phyloP scores from a whole-genome alignment of 2,329 filamentous ascomycete genomes.

The Fusarium sarcochroum region DNA sequence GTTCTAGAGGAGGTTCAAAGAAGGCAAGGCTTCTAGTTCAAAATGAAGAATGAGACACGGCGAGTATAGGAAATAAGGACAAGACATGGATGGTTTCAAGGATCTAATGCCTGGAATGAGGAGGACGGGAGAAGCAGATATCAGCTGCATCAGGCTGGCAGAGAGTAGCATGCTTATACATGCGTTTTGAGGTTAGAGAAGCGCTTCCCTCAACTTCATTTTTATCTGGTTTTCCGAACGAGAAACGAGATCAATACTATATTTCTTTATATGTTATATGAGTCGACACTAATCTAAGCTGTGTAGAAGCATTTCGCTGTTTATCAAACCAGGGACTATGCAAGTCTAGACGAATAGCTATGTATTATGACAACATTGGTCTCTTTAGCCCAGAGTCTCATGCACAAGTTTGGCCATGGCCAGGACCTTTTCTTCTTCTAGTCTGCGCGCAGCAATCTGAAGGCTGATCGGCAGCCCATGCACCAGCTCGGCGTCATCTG shows the following conservation, averaged over 20 bases:
- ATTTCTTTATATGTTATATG: slow-evolving; percentile 39
- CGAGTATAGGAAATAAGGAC: slow-evolving; percentile 9
- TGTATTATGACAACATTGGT: background rate
- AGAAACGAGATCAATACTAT: slow-evolving; percentile 47
- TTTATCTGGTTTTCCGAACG: slow-evolving; percentile 35
- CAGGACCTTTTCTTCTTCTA: slow-evolving; percentile 60
- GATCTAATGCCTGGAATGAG: slow-evolving; percentile 34
- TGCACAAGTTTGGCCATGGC: slow-evolving; percentile 43
- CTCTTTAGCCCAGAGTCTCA: slow-evolving; percentile 12
- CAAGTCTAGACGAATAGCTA: background rate
- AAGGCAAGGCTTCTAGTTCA: slow-evolving; percentile 9
- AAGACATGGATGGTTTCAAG: slow-evolving; percentile 25
- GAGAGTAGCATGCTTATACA: slow-evolving; percentile 16
- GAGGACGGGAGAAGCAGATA: background rate
- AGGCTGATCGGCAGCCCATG: slow-evolving; percentile 61
- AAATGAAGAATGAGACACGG: slow-evolving; percentile 18
- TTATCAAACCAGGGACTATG: background rate
- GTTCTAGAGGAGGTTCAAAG: slow-evolving; percentile 17
- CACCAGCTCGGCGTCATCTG: slow-evolving; percentile 57
- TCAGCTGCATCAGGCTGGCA: slow-evolving; percentile 9
- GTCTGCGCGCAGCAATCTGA: slow-evolving; percentile 59
- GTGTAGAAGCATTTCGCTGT: background rate
- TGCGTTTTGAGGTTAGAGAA: slow-evolving; percentile 20
- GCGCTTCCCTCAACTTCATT: slow-evolving; percentile 28
- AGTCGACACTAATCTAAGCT: background rate